phyloP scores from a whole-genome alignment of 2,329 filamentous ascomycete species.

The Beauveria sp. region DNA sequence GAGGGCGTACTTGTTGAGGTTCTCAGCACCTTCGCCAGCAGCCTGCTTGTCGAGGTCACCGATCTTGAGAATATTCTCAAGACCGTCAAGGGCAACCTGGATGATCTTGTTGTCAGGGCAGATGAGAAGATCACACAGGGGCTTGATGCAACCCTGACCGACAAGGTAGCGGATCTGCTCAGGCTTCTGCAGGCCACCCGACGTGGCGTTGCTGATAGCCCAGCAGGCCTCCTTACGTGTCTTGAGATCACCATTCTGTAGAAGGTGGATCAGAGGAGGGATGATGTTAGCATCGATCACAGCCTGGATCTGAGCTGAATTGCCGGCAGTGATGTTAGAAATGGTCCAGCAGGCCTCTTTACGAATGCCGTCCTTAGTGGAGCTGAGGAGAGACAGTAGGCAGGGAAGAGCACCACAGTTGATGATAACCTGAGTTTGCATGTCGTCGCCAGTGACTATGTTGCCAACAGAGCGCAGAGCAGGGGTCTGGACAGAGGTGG shows the following conservation, averaged over 20 bases:
- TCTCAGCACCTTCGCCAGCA: slow-evolving; percentile 62
- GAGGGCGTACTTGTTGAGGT: slow-evolving; percentile 92
- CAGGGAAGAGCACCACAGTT: slow-evolving; percentile 93
- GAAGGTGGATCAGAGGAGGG: slow-evolving; percentile 87
- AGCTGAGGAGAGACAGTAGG: slow-evolving; percentile 87
- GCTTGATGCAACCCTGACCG: slow-evolving; percentile 89
- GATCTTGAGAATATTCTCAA: slow-evolving; percentile 99
- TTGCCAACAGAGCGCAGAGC: slow-evolving; percentile 96
- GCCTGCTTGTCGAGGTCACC: slow-evolving; percentile 97
- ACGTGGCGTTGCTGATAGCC: slow-evolving; percentile 98
- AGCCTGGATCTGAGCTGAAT: slow-evolving; percentile 94
- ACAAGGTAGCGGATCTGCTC: slow-evolving; percentile 97
- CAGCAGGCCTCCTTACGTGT: slow-evolving; percentile 98
- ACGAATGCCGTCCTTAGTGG: slow-evolving; percentile 95
- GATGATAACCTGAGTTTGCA: slow-evolving; percentile 98
- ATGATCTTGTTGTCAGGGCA: slow-evolving; percentile 99
- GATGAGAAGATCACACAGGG: slow-evolving; percentile 85
- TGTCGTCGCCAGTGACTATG: slow-evolving; percentile 96
- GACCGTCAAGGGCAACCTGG: slow-evolving; percentile 91
- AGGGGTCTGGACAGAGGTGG: slow-evolving; percentile 95
- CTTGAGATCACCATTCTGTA: slow-evolving; percentile 97
- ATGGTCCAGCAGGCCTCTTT: slow-evolving; percentile 99
- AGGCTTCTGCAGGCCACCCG: slow-evolving; percentile 94
- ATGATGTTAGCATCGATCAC: slow-evolving; percentile 97
- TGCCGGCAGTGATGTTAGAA: slow-evolving; percentile 96